Evolutionary conservation across 225 moss, liverwort and hornwort species (phyloP), one percentile per base, ranked within the genome.

Genomic region (Asterella californica): DNA sequence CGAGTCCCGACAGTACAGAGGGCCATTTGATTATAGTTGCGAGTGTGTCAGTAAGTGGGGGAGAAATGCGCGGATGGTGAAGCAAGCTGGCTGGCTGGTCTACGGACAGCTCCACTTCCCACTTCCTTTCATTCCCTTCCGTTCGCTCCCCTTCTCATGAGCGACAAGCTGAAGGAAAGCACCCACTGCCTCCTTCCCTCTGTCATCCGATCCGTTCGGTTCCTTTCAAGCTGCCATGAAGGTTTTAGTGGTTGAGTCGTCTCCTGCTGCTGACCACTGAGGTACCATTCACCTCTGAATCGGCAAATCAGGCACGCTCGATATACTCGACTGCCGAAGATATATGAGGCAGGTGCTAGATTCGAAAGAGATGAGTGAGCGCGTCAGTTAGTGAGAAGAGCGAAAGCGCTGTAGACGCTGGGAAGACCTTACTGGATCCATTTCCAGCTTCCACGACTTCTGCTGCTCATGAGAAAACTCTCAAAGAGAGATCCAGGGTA

Each of bases 1-100:
- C 6, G 25, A 25, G 61, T 25, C 2, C 17, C 29, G 32, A 67
- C 29, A 65, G 32, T 29, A 65, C 65, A 33, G 36, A 19, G 36
- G 36, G 30, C 34, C 36, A 34, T 67, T 67, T 67, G 67, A 67
- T 67, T 33, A 67, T 33, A 2, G 67, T 67, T 67, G 33, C 6
- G 34, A 33, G 67, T 67, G 67, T 67, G 67, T 67, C 67, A 67
- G 67, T 32, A 18, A 67, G 67, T 67, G 67, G 67, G 34, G 3
- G 67, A 36, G 36, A 10, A 67, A 29, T 15, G 29, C 6, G 59
- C 8, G 67, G 18, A 34, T 34, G 6, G 9, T 34, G 34, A 2
- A 34, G 66, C 66, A 2, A 32, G 25, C 0, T 24, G 14, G 33
- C 61, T 22, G 3, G 42, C 7, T 42, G 42, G 42, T 62, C 25